These are phyloP conservation scores for Lasiodiplodia hormozganensis DNA, from an alignment of 2,329 filamentous ascomycete species.

Conservation along the genomic window DNA sequence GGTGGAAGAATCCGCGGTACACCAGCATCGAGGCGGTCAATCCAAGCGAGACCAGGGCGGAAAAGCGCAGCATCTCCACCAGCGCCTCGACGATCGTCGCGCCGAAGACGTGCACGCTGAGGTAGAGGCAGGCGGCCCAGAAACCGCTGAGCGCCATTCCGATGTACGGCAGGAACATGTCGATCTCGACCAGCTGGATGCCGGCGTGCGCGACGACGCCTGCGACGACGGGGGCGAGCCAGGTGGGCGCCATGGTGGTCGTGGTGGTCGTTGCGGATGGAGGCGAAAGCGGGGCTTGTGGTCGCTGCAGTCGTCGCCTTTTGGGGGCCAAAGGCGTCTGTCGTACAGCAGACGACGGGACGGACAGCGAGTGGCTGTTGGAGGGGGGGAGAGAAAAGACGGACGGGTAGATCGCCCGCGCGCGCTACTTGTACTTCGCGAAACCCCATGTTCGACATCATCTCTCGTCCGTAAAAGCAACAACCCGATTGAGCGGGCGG, in stretches of 20 bases:
- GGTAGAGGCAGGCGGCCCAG: background rate
- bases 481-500: background rate
- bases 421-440: background rate
- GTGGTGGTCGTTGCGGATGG: background rate
- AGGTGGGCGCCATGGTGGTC: conserved; percentile 22
- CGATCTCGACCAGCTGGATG: conserved; percentile 1
- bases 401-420: background rate
- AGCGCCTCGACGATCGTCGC: background rate
- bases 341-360: no score
- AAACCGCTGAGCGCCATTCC: background rate
- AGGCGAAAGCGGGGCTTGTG: background rate
- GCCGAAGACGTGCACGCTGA: background rate
- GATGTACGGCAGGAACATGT: conserved; percentile 10
- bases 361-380: no score
- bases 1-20: conserved; percentile 44
- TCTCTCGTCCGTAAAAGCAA: background rate
- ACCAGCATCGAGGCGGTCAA: conserved; percentile 31
- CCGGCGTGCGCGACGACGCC: background rate
- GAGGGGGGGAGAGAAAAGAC: background rate
- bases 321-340: no score
- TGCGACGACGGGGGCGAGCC: background rate
- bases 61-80: background rate
- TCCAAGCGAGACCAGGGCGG: background rate
- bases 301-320: no score
- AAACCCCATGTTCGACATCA: background rate